Percentiles rank a stretch among this genome's conserved stretches.
phyloP scores from a whole-genome alignment of 306 rosid genomes.

The Ormosia semicastrata region DNA sequence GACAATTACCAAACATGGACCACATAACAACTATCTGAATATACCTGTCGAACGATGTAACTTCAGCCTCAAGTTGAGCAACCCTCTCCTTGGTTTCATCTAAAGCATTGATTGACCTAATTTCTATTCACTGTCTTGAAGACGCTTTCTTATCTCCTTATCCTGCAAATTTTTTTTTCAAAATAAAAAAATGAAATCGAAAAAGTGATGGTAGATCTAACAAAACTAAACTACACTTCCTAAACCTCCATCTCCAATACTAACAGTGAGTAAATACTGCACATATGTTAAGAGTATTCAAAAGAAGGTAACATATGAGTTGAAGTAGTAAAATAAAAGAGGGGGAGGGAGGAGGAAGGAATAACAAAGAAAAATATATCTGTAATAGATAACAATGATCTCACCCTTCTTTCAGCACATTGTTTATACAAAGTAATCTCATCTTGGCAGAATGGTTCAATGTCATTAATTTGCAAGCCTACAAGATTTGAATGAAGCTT shows the following conservation, averaged over 20 bases:
- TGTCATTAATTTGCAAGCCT: constrained; percentile 95
- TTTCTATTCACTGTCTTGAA: constrained; percentile 80
- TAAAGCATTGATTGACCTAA: constrained; percentile 85
- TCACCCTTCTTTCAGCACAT: constrained; percentile 85
- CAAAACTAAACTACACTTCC: background rate
- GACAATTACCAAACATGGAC: background rate
- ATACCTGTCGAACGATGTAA: constrained; percentile 81
- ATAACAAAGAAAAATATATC: constrained; percentile 4
- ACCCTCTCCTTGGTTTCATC: constrained; percentile 81
- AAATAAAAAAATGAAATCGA: constrained; percentile 2
- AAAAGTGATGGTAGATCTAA: constrained; percentile 8
- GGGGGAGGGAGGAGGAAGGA: background rate
- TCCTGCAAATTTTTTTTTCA: constrained; percentile 48
- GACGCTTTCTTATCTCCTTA: constrained; percentile 70
- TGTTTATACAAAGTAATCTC: constrained; percentile 78
- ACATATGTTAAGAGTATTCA: background rate
- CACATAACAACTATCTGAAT: constrained; percentile 7
- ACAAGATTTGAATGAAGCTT: constrained; percentile 28
- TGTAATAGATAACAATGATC: constrained; percentile 14
- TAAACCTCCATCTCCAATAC: background rate
- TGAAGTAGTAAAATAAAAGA: constrained; percentile 6
- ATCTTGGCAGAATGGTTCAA: constrained; percentile 97
- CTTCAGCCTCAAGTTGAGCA: constrained; percentile 78
- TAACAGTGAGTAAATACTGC: background rate
- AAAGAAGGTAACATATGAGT: constrained; percentile 3